Conservation (phyloP, 1,139 yeast genomes). For the Kodamaea ohmeri region DNA sequence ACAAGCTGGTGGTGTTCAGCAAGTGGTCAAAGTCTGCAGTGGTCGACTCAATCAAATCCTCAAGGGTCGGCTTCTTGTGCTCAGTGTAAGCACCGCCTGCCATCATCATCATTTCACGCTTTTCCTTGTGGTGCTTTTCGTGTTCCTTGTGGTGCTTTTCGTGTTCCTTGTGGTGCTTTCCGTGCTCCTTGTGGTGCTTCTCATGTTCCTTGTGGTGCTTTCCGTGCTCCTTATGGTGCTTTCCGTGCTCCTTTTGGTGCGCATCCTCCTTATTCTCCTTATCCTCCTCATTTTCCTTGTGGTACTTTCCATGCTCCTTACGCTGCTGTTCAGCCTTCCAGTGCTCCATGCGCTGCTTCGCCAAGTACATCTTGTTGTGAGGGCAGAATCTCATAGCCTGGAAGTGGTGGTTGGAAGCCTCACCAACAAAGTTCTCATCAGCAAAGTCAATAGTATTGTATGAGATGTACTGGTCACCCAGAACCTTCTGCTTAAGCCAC, state of each 20-base stretch:
- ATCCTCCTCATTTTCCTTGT: not conserved
- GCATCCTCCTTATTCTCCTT: not conserved
- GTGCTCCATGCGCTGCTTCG: not conserved
- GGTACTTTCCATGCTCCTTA: slow-evolving; percentile 1
- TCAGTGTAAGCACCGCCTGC: no score
- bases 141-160: not conserved
- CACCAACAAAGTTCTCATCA: slow-evolving; percentile 3
- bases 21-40: slow-evolving; percentile 27
- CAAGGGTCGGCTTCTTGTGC: slow-evolving; percentile 25
- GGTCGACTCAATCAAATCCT: slow-evolving; percentile 28
- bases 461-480: not conserved
- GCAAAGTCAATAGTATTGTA: not conserved
- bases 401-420: slow-evolving; percentile 1
- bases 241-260: not conserved
- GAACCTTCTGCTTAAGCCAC: slow-evolving; percentile 17
- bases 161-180: slow-evolving; percentile 21
- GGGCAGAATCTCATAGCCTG: slow-evolving; percentile 2
- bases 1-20: slow-evolving; percentile 25
- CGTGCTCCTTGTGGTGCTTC: slow-evolving; percentile 10
- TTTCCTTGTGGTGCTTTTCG: not conserved
- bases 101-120: no score
- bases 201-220: slow-evolving; percentile 12
- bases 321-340: not conserved
- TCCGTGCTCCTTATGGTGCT: slow-evolving; percentile 3
- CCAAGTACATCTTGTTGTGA: not conserved